Conservation (phyloP, 2,329 filamentous ascomycete species). For the Penicillium decumbens region DNA sequence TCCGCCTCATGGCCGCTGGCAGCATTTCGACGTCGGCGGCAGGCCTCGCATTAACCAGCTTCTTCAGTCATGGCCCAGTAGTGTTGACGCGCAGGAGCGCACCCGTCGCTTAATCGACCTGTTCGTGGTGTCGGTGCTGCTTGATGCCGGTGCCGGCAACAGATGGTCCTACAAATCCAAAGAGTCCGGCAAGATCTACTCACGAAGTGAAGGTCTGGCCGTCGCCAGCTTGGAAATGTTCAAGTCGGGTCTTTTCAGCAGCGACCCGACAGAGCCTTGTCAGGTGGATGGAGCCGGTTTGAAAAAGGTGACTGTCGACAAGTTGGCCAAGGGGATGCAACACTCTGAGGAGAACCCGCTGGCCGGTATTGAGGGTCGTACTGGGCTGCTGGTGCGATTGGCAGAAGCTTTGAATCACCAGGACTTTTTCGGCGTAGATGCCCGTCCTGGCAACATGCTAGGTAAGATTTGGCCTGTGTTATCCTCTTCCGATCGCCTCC, state of each 20-base stretch:
- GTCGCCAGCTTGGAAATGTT: slow-evolving; percentile 83
- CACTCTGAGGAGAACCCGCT: slow-evolving; percentile 75
- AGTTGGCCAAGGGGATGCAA: slow-evolving; percentile 77
- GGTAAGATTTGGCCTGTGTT: slow-evolving; percentile 50
- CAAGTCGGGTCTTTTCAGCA: slow-evolving; percentile 83
- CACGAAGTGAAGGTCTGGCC: slow-evolving; percentile 82
- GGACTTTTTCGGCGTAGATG: slow-evolving; percentile 78
- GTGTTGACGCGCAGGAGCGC: slow-evolving; percentile 47
- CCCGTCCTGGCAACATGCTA: slow-evolving; percentile 88
- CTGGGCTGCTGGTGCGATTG: slow-evolving; percentile 71
- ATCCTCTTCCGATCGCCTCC: slow-evolving; percentile 2
- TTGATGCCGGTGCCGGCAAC: slow-evolving; percentile 75
- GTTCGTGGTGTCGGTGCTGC: slow-evolving; percentile 58
- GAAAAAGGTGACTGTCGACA: slow-evolving; percentile 65
- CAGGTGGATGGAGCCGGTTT: slow-evolving; percentile 86
- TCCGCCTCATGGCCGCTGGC: slow-evolving; percentile 72
- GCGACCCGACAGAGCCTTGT: slow-evolving; percentile 71
- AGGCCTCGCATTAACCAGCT: slow-evolving; percentile 50
- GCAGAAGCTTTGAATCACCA: slow-evolving; percentile 71
- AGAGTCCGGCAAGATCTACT: slow-evolving; percentile 77
- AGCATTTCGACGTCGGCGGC: slow-evolving; percentile 59
- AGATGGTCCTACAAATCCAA: slow-evolving; percentile 90
- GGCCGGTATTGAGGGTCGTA: slow-evolving; percentile 77
- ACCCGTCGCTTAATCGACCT: slow-evolving; percentile 57
- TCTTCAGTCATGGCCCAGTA: slow-evolving; percentile 49